Base-by-base conservation (phyloP, 1,284 basidiomycete species). In the Pulveroboletus sp. region DNA sequence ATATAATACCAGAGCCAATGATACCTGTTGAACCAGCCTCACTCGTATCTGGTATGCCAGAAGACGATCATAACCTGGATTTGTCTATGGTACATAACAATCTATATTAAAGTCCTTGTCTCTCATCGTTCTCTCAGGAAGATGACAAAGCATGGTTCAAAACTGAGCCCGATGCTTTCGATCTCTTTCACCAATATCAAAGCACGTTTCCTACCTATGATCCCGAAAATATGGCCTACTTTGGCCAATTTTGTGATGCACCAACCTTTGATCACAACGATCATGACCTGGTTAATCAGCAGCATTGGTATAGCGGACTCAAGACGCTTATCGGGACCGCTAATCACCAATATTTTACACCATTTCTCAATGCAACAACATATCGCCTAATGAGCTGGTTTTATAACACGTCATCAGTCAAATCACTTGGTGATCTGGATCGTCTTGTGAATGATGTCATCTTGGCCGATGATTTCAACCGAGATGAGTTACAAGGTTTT, bases 311-410 rank as follows among this genome's bases (percentile, higher is more conserved):
- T 16, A 29, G 36, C 16, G 3, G 12, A 12, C 6, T 44, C 12
- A 1, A 1, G 4, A 10, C 13, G 6, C 40, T 50, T 24, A 3
- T 50, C 8, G n/a, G 19, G 16, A 33, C 19, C 8, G 4, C 13
- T 11, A 43, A 50, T 21, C 15, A 33, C 29, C 29, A 32, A 32
- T 32, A 32, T 32, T 32, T 32, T 32, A 3, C 29, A 6, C 72
- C 65, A 1, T 74, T 74, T 33, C 50, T 66, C 3, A 73, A 70
- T 52, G 53, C 59, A 4, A 63, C 63, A 0, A 58, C 63, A 15
- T 69, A 61, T 26, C 56, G 50, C 0, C 48, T 73, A 3, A 67
- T 75, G 62, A 43, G 51, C 2, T 75, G 72, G 73, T 66, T 65
- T 37, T 66, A 71, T 48, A 61, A 60, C 6, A 57, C 62, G 0